Evolutionary conservation across 345 rosid species (phyloP), one percentile per base, ranked within the genome.

Genomic region (Populus euphratica): DNA sequence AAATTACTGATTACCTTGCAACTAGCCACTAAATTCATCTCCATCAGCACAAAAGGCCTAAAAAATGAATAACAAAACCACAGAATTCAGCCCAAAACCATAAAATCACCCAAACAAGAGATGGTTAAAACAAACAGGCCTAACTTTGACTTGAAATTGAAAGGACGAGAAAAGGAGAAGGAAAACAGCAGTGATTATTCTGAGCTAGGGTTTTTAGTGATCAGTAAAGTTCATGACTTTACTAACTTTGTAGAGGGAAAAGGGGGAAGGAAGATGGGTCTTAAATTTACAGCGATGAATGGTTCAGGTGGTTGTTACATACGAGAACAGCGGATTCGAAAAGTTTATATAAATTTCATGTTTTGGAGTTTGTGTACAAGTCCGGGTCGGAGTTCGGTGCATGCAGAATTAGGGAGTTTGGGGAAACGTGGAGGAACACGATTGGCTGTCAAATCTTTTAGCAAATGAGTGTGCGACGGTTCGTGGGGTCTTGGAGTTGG

Each of bases 1-100:
- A 35, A 41, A n/a, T 18, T 27, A 21, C 2, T 39, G 23, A 38
- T 69, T 69, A 69, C 72, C 72, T 69, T 69, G 72, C 72, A 69
- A 13, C 29, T 41, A 41, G 72, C 43, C 27, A 69, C 17, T 52
- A 43, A 38, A 69, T 69, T 50, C 72, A 41, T 69, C 27, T 69
- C 63, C 63, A 56, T 56, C 11, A n/a, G 27, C 63, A 8, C 27
- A 56, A 56, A n/a, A 56, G 8, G 11, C 29, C 23, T 11, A 8
- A 21, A 56, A n/a, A n/a, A 21, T 8, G 10, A 56, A n/a, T 4
- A 56, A 8, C 13, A 56, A 56, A n/a, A 56, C 63, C 27, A 9
- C 27, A 56, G 4, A n/a, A 56, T 56, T 56, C 63, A 56, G 63
- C 27, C 29, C 5, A 2, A 21, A n/a, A 56, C 63, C 63, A n/a